These are phyloP conservation scores for Rhizopogon sp. DNA, from an alignment of 768 basidiomycete genomes.

Conservation along the genomic window DNA sequence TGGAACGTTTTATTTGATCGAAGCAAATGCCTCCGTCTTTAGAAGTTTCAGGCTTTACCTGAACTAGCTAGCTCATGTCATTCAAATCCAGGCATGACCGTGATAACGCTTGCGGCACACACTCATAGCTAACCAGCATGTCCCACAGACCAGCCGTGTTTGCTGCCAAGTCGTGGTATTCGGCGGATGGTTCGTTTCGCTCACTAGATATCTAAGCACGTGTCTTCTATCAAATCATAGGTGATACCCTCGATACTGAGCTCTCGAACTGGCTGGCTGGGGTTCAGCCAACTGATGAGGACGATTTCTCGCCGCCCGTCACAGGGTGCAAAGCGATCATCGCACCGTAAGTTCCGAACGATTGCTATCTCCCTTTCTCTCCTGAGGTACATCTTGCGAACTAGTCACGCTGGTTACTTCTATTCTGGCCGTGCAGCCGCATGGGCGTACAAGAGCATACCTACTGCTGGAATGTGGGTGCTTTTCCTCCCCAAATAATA, in stretches of 20 bases:
- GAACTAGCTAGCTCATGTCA: slow-evolving; percentile 13
- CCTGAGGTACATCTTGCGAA: neutral
- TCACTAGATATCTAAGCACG: slow-evolving; percentile 10
- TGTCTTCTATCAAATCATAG: slow-evolving; percentile 32
- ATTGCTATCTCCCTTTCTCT: neutral
- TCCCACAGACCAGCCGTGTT: slow-evolving; percentile 62
- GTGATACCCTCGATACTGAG: slow-evolving; percentile 50
- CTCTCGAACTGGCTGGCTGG: slow-evolving; percentile 58
- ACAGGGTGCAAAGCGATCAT: slow-evolving; percentile 81
- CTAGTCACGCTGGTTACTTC: slow-evolving; percentile 91
- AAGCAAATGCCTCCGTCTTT: slow-evolving; percentile 2
- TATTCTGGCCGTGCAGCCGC: slow-evolving; percentile 94
- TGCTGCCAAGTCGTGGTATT: slow-evolving; percentile 85
- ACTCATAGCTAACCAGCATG: neutral
- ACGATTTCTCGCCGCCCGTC: slow-evolving; percentile 61
- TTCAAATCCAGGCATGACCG: slow-evolving; percentile 21
- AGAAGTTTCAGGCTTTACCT: slow-evolving; percentile 1
- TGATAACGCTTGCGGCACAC: slow-evolving; percentile 1
- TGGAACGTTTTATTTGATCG: slow-evolving; percentile 11
- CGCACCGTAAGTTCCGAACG: slow-evolving; percentile 69
- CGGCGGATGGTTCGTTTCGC: slow-evolving; percentile 47
- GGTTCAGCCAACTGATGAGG: slow-evolving; percentile 43
- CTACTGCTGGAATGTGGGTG: slow-evolving; percentile 74
- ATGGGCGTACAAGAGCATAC: slow-evolving; percentile 92
- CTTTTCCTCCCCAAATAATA: neutral